A percentile compares a stretch with the other conserved stretches of the same genome.
These are phyloP conservation scores for Skeletonema marinoi DNA, from an alignment of 108 stramenopile species.

Conservation along the genomic window DNA sequence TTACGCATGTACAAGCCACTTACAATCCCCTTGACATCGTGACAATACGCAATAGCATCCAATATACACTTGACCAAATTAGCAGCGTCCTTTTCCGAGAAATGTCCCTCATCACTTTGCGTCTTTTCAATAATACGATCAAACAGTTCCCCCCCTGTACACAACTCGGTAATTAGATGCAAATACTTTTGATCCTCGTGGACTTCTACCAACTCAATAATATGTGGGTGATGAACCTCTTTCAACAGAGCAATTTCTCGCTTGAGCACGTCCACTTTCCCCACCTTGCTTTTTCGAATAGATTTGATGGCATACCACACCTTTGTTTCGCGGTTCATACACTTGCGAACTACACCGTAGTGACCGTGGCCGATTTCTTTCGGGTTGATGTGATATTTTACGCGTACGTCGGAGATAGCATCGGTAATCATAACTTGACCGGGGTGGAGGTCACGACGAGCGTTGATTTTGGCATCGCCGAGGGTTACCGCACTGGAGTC, in stretches of 20 bases:
- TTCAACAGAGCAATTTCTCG: constrained; percentile 85
- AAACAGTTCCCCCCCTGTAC: constrained; percentile 95
- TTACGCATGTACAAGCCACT: neutral
- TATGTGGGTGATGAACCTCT: constrained; percentile 91
- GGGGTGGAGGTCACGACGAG: constrained; percentile 39
- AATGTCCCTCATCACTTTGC: constrained; percentile 87
- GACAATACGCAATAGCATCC: constrained; percentile 94
- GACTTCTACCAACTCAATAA: constrained; percentile 86
- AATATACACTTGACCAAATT: constrained; percentile 82
- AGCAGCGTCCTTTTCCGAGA: constrained; percentile 94
- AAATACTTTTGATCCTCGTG: constrained; percentile 89
- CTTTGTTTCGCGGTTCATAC: constrained; percentile 84
- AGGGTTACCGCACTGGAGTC: constrained; percentile 31
- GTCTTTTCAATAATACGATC: constrained; percentile 93
- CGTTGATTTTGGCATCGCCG: constrained; percentile 43
- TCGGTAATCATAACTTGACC: constrained; percentile 81
- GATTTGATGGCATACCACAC: constrained; percentile 91
- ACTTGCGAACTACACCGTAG: constrained; percentile 91
- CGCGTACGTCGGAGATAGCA: constrained; percentile 77
- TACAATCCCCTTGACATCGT: constrained; percentile 89
- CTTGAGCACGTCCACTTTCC: constrained; percentile 87
- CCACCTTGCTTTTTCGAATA: constrained; percentile 86
- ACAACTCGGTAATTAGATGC: constrained; percentile 90
- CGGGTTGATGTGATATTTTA: constrained; percentile 85
- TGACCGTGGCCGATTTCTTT: constrained; percentile 92